Evolutionary conservation across 345 rosid genomes (phyloP).

Genomic region (Citrus mangshanensis): DNA sequence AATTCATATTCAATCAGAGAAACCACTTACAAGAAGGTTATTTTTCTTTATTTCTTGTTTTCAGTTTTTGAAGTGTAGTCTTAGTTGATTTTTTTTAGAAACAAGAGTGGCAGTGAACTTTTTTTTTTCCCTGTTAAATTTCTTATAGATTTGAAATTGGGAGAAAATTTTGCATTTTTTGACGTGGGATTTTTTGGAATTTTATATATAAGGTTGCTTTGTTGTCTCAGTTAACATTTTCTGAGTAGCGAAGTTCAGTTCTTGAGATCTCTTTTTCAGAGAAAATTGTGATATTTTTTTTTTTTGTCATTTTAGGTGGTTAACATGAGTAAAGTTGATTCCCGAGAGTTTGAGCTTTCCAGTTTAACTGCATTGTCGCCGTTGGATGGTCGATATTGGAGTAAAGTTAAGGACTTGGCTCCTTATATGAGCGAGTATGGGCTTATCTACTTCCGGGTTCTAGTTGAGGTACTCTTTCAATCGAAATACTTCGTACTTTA

Average conservation of each 20-base stretch:
- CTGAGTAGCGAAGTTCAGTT: not conserved
- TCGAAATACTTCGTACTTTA: not conserved
- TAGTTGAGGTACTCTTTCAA: conserved; percentile 65
- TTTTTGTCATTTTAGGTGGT: conserved; percentile 27
- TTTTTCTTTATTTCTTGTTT: not conserved
- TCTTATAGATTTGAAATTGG: not conserved
- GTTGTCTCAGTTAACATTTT: not conserved
- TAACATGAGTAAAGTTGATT: conserved; percentile 37
- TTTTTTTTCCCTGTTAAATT: not conserved
- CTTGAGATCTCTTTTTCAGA: not conserved
- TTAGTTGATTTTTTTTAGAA: not conserved
- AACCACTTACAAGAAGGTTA: conserved; percentile 35
- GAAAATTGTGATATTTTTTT: not conserved
- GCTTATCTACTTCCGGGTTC: conserved; percentile 66
- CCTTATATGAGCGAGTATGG: conserved; percentile 89
- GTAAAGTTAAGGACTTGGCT: conserved; percentile 77
- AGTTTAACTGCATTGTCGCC: conserved; percentile 83
- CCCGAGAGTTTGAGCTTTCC: conserved; percentile 57
- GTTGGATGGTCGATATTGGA: conserved; percentile 94
- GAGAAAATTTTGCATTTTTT: not conserved
- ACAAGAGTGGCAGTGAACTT: too few species aligned
- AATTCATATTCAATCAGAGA: conserved; percentile 10
- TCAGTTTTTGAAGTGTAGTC: conserved; percentile 1
- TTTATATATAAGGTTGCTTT: not conserved
- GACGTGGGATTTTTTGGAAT: not conserved